phyloP scores from a whole-genome alignment of 2,329 filamentous ascomycete species.

The Diplodia scrobiculata region DNA sequence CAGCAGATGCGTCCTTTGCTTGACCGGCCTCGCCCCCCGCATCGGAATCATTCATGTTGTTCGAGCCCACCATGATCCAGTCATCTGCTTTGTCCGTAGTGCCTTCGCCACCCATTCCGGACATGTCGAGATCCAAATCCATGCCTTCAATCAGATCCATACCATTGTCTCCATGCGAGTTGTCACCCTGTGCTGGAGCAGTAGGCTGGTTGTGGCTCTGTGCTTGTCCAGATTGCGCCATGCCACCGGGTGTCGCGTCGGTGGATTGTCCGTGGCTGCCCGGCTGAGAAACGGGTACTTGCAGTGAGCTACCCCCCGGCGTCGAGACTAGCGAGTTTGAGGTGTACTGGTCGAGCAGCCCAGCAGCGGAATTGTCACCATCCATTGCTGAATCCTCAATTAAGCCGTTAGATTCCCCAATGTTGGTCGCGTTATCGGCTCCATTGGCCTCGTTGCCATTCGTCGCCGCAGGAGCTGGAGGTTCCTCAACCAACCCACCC shows the following conservation, averaged over 20 bases:
- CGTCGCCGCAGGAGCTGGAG: slow-evolving; percentile 35
- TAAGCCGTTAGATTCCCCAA: slow-evolving; percentile 31
- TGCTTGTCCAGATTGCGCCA: slow-evolving; percentile 1
- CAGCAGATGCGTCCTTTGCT: slow-evolving; percentile 32
- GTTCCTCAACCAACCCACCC: slow-evolving; percentile 69
- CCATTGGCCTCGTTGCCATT: slow-evolving; percentile 34
- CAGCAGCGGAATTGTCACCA: slow-evolving; percentile 54
- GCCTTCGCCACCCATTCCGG: slow-evolving; percentile 53
- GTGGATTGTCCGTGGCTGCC: slow-evolving; percentile 51
- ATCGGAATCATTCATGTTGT: not conserved
- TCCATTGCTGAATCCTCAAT: slow-evolving; percentile 35
- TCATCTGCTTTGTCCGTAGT: slow-evolving; percentile 36
- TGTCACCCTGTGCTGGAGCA: slow-evolving; percentile 35
- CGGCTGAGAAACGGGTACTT: slow-evolving; percentile 56
- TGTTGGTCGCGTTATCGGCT: slow-evolving; percentile 23
- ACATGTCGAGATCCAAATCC: slow-evolving; percentile 59
- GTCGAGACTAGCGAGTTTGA: slow-evolving; percentile 63
- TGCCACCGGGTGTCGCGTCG: slow-evolving; percentile 51
- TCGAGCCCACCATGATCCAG: slow-evolving; percentile 41
- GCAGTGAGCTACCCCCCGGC: slow-evolving; percentile 59
- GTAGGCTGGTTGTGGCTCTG: not conserved
- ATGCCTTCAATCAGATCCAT: slow-evolving; percentile 35
- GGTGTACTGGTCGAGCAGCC: slow-evolving; percentile 69
- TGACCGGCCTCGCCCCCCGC: slow-evolving; percentile 30
- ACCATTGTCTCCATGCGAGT: slow-evolving; percentile 37